Percentiles rank a stretch among this genome's conserved stretches.
Evolutionary conservation across 75 land plant species (phyloP).

Genomic region (Cunninghamia lanceolata): DNA sequence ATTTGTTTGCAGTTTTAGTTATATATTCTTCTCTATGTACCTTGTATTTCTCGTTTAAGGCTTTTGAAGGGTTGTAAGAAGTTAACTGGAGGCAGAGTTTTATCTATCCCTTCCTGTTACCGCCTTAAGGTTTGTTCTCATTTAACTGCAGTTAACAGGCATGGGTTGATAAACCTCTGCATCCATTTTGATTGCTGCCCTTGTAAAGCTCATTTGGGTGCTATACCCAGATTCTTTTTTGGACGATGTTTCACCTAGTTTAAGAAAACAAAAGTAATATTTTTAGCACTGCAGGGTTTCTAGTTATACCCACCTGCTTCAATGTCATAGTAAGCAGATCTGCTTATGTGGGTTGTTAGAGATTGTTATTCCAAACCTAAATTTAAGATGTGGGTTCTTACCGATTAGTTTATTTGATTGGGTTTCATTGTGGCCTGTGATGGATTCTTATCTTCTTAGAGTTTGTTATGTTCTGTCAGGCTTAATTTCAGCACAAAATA

Average conservation of each 20-base stretch:
- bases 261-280: too few species aligned
- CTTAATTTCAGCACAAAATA: too few species aligned
- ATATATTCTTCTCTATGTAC: background rate
- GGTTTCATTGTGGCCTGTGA: background rate
- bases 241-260: background rate
- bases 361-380: background rate
- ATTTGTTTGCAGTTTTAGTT: background rate
- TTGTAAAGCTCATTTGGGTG: background rate
- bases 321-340: background rate
- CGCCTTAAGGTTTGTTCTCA: background rate
- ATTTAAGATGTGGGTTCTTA: background rate
- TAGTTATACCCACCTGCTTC: background rate
- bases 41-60: background rate
- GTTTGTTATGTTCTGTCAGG: too few species aligned
- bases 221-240: background rate
- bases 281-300: background rate
- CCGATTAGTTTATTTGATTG: background rate
- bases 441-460: too few species aligned
- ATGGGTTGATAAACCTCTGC: slow-evolving; percentile 12
- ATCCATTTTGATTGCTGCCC: background rate
- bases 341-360: background rate
- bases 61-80: background rate
- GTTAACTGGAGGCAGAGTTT: slow-evolving; percentile 6
- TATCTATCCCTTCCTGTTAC: slow-evolving; percentile 8
- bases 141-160: background rate